Evolutionary conservation across 306 rosid genomes (phyloP).

Genomic region (Crotalaria pallida): DNA sequence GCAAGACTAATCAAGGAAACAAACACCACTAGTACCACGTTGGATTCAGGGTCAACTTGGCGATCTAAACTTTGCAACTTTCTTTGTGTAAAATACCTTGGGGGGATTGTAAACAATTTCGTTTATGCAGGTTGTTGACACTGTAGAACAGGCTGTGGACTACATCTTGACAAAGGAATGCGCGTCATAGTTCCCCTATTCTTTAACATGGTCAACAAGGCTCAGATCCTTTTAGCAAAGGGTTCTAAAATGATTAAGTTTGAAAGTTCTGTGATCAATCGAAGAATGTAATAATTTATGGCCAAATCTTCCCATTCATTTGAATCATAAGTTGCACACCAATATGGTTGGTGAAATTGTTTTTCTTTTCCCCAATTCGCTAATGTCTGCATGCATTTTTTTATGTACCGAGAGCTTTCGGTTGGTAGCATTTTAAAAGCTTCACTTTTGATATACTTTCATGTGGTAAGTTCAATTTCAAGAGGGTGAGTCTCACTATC

Average conservation of each 20-base stretch:
- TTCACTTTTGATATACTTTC: background rate
- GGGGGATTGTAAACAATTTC: slow-evolving; percentile 1
- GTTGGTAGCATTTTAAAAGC: background rate
- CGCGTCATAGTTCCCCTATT: slow-evolving; percentile 1
- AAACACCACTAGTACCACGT: background rate
- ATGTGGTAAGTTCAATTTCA: background rate
- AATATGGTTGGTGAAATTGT: background rate
- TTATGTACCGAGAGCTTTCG: background rate
- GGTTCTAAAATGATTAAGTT: background rate
- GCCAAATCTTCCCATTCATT: slow-evolving; percentile 9
- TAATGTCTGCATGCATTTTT: background rate
- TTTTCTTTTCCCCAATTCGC: background rate
- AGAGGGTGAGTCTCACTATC: too few species aligned
- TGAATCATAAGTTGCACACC: background rate
- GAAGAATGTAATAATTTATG: slow-evolving; percentile 9
- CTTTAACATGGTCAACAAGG: slow-evolving; percentile 5
- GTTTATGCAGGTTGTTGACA: slow-evolving; percentile 64
- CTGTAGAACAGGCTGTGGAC: slow-evolving; percentile 67
- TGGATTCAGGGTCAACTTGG: background rate
- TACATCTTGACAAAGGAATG: slow-evolving; percentile 47
- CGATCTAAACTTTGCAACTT: background rate
- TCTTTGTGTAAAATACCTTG: background rate
- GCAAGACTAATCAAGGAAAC: background rate
- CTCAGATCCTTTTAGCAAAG: slow-evolving; percentile 8
- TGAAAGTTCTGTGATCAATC: background rate